Base-by-base conservation (phyloP, 139 green algal genomes). In the Choricystis sp. region DNA sequence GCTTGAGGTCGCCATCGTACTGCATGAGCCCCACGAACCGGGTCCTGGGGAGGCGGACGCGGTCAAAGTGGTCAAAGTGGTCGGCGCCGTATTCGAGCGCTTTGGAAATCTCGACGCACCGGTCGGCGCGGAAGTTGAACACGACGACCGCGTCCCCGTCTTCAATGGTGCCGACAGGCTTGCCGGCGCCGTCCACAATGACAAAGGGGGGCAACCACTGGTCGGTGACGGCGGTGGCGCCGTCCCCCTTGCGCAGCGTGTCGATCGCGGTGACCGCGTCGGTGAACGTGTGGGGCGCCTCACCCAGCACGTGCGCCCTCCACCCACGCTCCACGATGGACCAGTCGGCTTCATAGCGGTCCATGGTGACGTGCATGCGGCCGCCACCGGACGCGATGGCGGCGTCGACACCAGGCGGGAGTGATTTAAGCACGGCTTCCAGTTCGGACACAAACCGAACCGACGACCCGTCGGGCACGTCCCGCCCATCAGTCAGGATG, bases 291-390 rank as follows among this genome's bases (percentile, higher is more conserved):
- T 95, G 55, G 1, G 77, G 77, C 9, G 89, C 86, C 74, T 94
- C 82, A 59, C 90, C 90, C 69, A 97, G 79, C 48, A 96, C 80
- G 72, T 96, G 90, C 49, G 90, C 88, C 29, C 94, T 67, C 89
- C 89, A 97, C 2, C 90, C 90, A n/a, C 80, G 72, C 78, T 96
- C 82, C 23, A 97, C 90, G 58, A 97, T 96, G 40, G 77, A 73
- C 91, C 91, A 98, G 77, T 98, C 89, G 3, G 89, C 83, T 84
- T 96, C 91, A 66, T 96, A 97, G 29, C 91, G 82, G 64, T 98
- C 91, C 91, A 98, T 98, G 60, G 89, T 96, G 28, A 96, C 83
- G 31, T 74, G 24, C 91, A 98, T 98, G 72, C 91, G 80, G 3
- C 91, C 91, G 29, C 91, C 91, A 26, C 91, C 91, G 4, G 83